Evolutionary conservation across 2,329 filamentous ascomycete genomes (phyloP).

Genomic region (Diplodia mutila): DNA sequence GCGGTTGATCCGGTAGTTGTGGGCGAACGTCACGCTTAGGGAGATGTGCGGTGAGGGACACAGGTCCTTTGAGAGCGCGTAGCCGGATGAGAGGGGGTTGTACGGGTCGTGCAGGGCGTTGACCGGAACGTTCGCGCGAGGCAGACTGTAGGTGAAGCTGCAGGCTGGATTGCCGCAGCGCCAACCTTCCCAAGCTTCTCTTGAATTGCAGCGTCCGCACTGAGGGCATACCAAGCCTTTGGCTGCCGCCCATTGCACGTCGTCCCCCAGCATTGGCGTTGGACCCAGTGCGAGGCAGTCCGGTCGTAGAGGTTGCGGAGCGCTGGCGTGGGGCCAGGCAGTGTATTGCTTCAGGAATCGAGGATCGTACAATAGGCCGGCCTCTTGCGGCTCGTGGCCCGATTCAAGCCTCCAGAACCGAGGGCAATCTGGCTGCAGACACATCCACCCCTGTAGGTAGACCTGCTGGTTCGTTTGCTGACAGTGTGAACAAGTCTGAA

Average conservation of each 20-base stretch:
- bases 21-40: constrained; percentile 37
- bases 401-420: constrained; percentile 58
- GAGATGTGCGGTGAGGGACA: constrained; percentile 40
- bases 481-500: constrained; percentile 45
- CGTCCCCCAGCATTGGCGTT: constrained; percentile 43
- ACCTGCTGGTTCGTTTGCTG: constrained; percentile 39
- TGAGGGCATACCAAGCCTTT: constrained; percentile 68
- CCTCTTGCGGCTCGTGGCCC: constrained; percentile 39
- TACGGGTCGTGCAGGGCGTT: constrained; percentile 40
- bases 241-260: constrained; percentile 58
- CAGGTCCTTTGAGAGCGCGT: constrained; percentile 38
- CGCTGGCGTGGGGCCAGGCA: constrained; percentile 44
- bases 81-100: constrained; percentile 40
- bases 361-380: constrained; percentile 55
- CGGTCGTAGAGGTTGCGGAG: constrained; percentile 46
- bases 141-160: constrained; percentile 48
- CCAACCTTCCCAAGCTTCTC: constrained; percentile 66
- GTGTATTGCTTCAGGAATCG: constrained; percentile 62
- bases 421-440: constrained; percentile 56
- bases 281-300: constrained; percentile 47
- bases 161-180: constrained; percentile 60
- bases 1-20: constrained; percentile 48
- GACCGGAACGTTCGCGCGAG: constrained; percentile 36
- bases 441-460: constrained; percentile 61
- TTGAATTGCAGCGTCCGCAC: constrained; percentile 65